Conservation (phyloP, 2,329 filamentous ascomycete genomes). For the Mycocentrospora acerina region DNA sequence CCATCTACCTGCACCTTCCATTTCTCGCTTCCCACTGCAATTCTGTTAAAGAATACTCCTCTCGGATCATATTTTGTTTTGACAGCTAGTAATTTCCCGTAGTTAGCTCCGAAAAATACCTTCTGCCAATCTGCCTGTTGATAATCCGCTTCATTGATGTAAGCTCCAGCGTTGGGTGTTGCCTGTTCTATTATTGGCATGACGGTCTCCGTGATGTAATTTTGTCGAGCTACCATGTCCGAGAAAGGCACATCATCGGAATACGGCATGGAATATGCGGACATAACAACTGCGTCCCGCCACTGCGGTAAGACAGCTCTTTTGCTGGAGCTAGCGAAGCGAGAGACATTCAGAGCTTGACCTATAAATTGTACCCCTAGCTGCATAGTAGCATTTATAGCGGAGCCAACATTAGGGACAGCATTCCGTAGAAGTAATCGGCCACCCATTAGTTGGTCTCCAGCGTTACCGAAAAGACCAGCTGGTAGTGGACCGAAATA, state of each 20-base stretch:
- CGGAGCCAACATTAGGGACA: too few species aligned
- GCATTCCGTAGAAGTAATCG: too few species aligned
- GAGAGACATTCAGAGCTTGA: background rate
- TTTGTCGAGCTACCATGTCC: slow-evolving; percentile 12
- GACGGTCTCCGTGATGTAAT: background rate
- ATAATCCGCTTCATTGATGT: slow-evolving; percentile 10
- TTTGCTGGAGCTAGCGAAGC: too few species aligned
- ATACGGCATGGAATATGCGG: background rate
- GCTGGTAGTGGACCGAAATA: too few species aligned
- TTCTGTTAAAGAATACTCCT: slow-evolving; percentile 10
- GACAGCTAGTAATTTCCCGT: slow-evolving; percentile 3
- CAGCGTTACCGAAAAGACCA: too few species aligned
- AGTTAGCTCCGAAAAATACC: slow-evolving; percentile 4
- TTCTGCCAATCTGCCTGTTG: slow-evolving; percentile 1
- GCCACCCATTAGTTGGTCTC: too few species aligned
- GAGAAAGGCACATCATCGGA: slow-evolving; percentile 9
- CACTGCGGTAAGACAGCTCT: slow-evolving; percentile 6
- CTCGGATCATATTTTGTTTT: slow-evolving; percentile 15
- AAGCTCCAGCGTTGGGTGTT: slow-evolving; percentile 2
- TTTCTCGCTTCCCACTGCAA: slow-evolving; percentile 12
- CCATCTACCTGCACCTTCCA: background rate
- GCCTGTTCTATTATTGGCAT: slow-evolving; percentile 2
- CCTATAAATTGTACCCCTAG: too few species aligned
- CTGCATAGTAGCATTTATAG: too few species aligned
- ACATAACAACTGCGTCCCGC: slow-evolving; percentile 3